phyloP scores from a whole-genome alignment of 192 early-diverging fungal genomes.

The Jimgerdemannia lactiflua region DNA sequence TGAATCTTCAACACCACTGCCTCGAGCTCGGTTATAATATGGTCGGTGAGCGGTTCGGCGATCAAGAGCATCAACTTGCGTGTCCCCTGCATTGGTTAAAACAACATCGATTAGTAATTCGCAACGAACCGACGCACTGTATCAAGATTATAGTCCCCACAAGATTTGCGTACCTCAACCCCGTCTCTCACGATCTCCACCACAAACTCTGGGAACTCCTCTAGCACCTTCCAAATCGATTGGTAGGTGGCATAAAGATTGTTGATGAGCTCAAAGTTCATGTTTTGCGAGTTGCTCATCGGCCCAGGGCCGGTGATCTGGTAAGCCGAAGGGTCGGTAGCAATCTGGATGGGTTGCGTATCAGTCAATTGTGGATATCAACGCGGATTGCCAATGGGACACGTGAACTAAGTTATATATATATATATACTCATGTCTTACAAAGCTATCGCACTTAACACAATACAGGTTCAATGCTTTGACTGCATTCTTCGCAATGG shows the following conservation, averaged over 20 bases:
- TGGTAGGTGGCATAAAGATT: constrained; percentile 58
- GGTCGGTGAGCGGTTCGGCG: constrained; percentile 46
- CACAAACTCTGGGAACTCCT: constrained; percentile 51
- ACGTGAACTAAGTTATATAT: too few relatives aligned
- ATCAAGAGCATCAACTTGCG: constrained; percentile 50
- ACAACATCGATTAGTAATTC: not conserved
- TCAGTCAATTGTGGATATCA: not conserved
- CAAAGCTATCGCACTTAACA: constrained; percentile 53
- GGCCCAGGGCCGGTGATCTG: constrained; percentile 17
- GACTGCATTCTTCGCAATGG: constrained; percentile 49
- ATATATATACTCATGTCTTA: constrained; percentile 15
- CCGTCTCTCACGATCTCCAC: constrained; percentile 49
- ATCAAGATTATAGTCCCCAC: constrained; percentile 18
- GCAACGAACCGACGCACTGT: not conserved
- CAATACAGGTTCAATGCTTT: constrained; percentile 61
- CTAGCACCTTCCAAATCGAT: constrained; percentile 53
- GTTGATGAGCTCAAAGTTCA: constrained; percentile 62
- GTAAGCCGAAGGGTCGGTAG: constrained; percentile 37
- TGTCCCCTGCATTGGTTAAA: constrained; percentile 30
- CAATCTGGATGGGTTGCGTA: constrained; percentile 8
- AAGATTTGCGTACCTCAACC: constrained; percentile 37
- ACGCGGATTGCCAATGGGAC: too few relatives aligned
- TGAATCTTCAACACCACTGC: constrained; percentile 58
- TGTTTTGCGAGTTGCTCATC: constrained; percentile 37
- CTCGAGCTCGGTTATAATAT: constrained; percentile 54